phyloP scores from a whole-genome alignment of 2,329 filamentous ascomycete species.

The Alternaria sp. region DNA sequence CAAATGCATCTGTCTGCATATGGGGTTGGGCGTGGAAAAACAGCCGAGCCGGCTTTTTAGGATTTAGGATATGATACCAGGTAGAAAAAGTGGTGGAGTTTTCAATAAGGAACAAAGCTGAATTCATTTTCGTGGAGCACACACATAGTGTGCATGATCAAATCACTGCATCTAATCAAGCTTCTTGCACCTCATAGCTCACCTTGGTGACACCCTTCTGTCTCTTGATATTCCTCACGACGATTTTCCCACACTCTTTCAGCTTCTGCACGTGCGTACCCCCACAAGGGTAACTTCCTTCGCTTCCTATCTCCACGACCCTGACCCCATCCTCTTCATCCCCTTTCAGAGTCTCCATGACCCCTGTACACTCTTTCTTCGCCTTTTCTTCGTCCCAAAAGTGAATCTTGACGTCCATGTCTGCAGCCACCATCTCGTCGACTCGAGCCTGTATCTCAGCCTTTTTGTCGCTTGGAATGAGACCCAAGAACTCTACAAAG shows the following conservation, averaged over 20 bases:
- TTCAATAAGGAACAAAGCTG: not conserved
- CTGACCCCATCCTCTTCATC: constrained; percentile 56
- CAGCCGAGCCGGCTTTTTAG: not conserved
- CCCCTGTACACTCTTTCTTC: constrained; percentile 51
- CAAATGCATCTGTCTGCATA: not conserved
- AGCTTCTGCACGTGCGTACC: constrained; percentile 75
- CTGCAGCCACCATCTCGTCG: constrained; percentile 64
- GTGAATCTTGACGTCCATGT: constrained; percentile 59
- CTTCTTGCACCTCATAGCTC: constrained; percentile 52
- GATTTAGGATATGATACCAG: constrained; percentile 30
- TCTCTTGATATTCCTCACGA: constrained; percentile 72
- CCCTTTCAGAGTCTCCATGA: constrained; percentile 46
- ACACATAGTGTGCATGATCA: constrained; percentile 4
- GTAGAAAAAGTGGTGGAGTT: constrained; percentile 17
- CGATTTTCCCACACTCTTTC: constrained; percentile 66
- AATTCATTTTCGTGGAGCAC: constrained; percentile 1
- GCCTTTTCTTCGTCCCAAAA: constrained; percentile 75
- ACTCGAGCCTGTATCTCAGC: constrained; percentile 66
- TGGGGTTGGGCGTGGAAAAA: not conserved
- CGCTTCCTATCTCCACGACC: constrained; percentile 74
- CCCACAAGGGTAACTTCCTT: constrained; percentile 77
- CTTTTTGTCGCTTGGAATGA: constrained; percentile 65
- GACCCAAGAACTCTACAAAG: constrained; percentile 71
- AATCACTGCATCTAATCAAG: not conserved
- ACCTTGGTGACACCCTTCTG: constrained; percentile 71